These are phyloP conservation scores for Dryas integrifolia DNA, from an alignment of 331 rosid species.

Conservation along the genomic window DNA sequence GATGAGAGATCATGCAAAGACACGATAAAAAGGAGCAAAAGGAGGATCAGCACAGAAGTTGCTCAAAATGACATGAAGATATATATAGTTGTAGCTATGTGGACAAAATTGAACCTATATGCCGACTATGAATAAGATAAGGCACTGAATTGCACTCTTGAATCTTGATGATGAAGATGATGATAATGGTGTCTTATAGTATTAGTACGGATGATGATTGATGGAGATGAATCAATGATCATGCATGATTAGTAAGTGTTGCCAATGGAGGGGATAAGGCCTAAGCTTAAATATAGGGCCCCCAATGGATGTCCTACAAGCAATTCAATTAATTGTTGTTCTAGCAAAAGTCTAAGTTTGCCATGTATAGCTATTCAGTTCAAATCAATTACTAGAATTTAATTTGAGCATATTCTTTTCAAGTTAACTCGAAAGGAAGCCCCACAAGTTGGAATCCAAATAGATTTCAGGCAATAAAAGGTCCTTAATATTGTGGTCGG, in stretches of 20 bases:
- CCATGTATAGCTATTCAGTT: not conserved
- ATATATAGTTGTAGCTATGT: not conserved
- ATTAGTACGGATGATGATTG: not conserved
- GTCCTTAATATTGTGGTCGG: not conserved
- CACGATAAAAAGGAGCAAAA: conserved; percentile 18
- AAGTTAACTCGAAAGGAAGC: not conserved
- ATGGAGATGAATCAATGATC: conserved; percentile 12
- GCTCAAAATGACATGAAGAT: conserved; percentile 20
- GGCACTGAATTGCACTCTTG: conserved; percentile 2
- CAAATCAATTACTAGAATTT: not conserved
- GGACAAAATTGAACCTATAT: conserved; percentile 34
- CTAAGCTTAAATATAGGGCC: conserved; percentile 1
- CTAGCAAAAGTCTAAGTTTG: not conserved
- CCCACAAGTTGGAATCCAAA: too few relatives aligned
- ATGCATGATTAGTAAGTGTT: not conserved
- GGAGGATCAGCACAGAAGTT: not conserved
- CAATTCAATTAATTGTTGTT: not conserved
- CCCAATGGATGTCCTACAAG: conserved; percentile 3
- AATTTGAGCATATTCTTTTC: conserved; percentile 1
- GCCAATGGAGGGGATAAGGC: conserved; percentile 27
- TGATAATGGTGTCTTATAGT: conserved; percentile 5
- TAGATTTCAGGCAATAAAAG: too few relatives aligned
- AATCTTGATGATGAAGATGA: conserved; percentile 4
- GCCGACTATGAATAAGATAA: conserved; percentile 43
- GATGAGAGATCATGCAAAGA: conserved; percentile 3